These are phyloP conservation scores for Paramyrothecium sp. DNA, from an alignment of 2,329 filamentous ascomycete species.

Conservation along the genomic window DNA sequence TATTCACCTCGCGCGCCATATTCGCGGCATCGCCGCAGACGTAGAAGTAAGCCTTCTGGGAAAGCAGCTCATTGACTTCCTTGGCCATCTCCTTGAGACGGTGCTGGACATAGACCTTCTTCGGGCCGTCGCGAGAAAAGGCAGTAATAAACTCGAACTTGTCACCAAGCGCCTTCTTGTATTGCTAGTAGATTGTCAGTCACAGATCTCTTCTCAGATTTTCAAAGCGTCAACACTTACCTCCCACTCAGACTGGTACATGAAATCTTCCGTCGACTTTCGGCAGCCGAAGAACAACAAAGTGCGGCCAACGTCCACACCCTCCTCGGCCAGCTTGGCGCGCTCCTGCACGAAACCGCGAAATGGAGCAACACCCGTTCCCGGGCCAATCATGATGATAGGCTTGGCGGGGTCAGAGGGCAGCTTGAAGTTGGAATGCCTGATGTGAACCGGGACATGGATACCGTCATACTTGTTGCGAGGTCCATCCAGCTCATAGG, in stretches of 20 bases:
- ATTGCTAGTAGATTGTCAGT: constrained; percentile 58
- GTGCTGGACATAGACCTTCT: constrained; percentile 98
- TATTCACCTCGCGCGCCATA: constrained; percentile 93
- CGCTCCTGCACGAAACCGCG: constrained; percentile 93
- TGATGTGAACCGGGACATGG: constrained; percentile 91
- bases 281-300: constrained; percentile 95
- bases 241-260: constrained; percentile 91
- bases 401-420: constrained; percentile 93
- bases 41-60: constrained; percentile 91
- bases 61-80: constrained; percentile 83
- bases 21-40: constrained; percentile 97
- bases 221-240: constrained; percentile 52
- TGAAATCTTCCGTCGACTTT: constrained; percentile 82
- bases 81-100: constrained; percentile 78
- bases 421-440: constrained; percentile 98
- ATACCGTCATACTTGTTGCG: constrained; percentile 97
- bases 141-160: constrained; percentile 88
- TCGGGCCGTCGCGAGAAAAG: constrained; percentile 82
- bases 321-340: constrained; percentile 76
- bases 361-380: constrained; percentile 96
- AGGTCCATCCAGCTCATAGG: constrained; percentile 83
- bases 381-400: constrained; percentile 92
- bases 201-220: background rate
- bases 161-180: constrained; percentile 79
- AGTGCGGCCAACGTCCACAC: constrained; percentile 81